These are phyloP conservation scores for Blastobotrys buckinghamii DNA, from an alignment of 1,139 yeast genomes.

Conservation along the genomic window DNA sequence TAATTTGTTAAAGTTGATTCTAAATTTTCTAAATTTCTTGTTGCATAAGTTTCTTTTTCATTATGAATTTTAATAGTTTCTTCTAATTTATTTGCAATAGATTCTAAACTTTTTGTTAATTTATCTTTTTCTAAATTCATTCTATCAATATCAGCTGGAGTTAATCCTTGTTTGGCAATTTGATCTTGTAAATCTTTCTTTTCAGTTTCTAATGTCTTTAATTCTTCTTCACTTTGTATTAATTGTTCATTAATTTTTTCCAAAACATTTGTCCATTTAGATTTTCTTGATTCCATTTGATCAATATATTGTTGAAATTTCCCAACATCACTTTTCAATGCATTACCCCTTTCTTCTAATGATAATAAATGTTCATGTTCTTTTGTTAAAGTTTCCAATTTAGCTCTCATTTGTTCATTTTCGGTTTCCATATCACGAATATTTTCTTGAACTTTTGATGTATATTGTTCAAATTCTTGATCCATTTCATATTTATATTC, in stretches of 20 bases:
- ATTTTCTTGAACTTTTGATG: conserved; percentile 40
- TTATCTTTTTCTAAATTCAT: conserved; percentile 58
- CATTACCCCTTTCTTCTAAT: conserved; percentile 53
- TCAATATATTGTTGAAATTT: conserved; percentile 69
- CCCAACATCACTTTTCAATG: conserved; percentile 63
- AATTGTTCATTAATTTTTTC: conserved; percentile 53
- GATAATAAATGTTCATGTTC: conserved; percentile 39
- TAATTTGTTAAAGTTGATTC: conserved; percentile 50
- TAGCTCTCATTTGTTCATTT: conserved; percentile 34
- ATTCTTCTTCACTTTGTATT: conserved; percentile 41
- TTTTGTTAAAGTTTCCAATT: conserved; percentile 30
- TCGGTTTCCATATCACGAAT: conserved; percentile 40
- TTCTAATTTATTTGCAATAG: conserved; percentile 41
- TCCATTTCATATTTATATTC: conserved; percentile 53
- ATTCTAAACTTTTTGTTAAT: conserved; percentile 51
- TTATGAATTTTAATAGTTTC: conserved; percentile 35
- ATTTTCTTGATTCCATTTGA: conserved; percentile 56
- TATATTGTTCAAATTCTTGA: conserved; percentile 44
- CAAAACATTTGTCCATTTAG: conserved; percentile 57
- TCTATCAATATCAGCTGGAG: conserved; percentile 56
- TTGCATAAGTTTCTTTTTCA: conserved; percentile 45
- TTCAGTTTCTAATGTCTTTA: conserved; percentile 41
- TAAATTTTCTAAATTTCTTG: conserved; percentile 44
- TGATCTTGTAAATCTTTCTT: conserved; percentile 43
- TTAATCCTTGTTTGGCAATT: conserved; percentile 50